Base-by-base conservation (phyloP, 2,329 filamentous ascomycete genomes). In the Diaporthe ilicicola region DNA sequence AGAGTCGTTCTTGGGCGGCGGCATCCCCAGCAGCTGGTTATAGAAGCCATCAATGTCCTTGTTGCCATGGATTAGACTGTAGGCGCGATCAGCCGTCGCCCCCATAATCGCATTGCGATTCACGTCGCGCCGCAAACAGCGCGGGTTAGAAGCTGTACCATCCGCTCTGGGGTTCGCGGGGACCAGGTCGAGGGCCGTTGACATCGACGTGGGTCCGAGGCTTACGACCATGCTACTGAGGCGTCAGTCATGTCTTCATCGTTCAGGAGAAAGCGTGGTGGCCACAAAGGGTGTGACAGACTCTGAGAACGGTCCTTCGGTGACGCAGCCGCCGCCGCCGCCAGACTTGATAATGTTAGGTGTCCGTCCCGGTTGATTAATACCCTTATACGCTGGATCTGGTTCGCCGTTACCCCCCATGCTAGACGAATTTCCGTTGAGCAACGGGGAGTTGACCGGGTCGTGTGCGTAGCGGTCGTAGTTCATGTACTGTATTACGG, bases 281-380 rank as follows among this genome's bases (percentile, higher is more conserved):
- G 4, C 17, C 82, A 37, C 48, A 29, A 48, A 22, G 48, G 4
- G 46, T 53, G 39, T 4, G 27, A 77, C 78, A 10, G 72, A 82
- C 78, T 83, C 82, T 32, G 77, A 77, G 27, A 88, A 83, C 0
- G 88, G 88, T 0, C 87, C 87, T 2, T 78, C 78, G 3, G 78
- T 81, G 5, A 90, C 81, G 74, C 88, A 90, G 3, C 88, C 88
- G 32, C 88, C 88, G 15, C 88, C 88, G 4, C 82, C 82, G 13
- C 83, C 88, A 0, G 86, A 76, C 48, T 80, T 78, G 44, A 87
- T 80, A 22, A 80, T 78, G 72, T 85, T 80, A n/a, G 81, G 76
- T 9, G 78, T 80, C n/a, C 80, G 76, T 19, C 76, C 77, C 10
- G 69, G 72, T 70, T 81, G 79, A 5, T 74, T 62, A 8, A 64